Conservation (phyloP, 345 rosid genomes). For the Murraya paniculata region DNA sequence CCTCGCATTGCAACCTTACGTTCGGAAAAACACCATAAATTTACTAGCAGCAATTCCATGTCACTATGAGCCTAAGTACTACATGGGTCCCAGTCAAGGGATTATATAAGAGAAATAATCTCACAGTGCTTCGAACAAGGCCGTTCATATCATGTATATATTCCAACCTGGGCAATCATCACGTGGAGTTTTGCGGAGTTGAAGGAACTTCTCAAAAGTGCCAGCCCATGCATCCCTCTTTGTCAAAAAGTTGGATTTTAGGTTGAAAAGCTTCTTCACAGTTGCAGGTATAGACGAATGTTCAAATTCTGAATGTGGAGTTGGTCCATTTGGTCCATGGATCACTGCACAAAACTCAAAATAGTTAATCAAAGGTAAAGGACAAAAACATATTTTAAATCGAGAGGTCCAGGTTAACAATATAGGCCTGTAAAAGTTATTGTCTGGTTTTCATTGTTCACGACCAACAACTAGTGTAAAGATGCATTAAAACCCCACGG, state of each 20-base stretch:
- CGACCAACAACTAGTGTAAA: not conserved
- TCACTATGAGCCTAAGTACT: not conserved
- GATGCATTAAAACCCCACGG: not conserved
- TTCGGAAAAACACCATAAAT: not conserved
- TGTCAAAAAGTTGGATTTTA: constrained; percentile 79
- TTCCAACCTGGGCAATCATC: constrained; percentile 90
- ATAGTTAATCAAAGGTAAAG: not conserved
- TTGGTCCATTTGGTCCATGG: constrained; percentile 86
- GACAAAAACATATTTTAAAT: not conserved
- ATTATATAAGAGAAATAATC: not conserved
- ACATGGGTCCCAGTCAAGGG: not conserved
- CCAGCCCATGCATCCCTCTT: constrained; percentile 99
- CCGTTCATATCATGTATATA: not conserved
- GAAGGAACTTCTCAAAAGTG: constrained; percentile 75
- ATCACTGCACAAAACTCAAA: constrained; percentile 53
- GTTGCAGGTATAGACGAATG: constrained; percentile 98
- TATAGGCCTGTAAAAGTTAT: not conserved
- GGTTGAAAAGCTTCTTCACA: constrained; percentile 90
- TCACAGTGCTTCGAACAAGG: not conserved
- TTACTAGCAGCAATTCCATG: not conserved
- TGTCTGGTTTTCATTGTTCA: not conserved
- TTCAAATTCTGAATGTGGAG: constrained; percentile 74
- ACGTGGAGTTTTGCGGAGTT: constrained; percentile 75
- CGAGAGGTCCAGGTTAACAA: not conserved
- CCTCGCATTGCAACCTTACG: not conserved